Conservation (phyloP, 768 basidiomycete species). For the Cystobasidiopsis lactophilus region DNA sequence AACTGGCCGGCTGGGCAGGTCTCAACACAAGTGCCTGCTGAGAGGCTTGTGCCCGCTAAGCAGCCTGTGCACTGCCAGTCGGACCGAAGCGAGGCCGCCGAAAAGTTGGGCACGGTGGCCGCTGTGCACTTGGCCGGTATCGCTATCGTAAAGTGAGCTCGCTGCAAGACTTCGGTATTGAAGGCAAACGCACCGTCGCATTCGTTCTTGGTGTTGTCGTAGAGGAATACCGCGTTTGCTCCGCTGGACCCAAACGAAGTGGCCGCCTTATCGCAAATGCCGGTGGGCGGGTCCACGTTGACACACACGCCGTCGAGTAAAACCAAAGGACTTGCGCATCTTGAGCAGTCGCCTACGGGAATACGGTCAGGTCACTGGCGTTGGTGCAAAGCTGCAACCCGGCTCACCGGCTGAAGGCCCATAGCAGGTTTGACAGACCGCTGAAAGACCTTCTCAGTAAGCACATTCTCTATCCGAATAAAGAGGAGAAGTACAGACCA, state of each 20-base stretch:
- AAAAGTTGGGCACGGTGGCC: slow-evolving; percentile 55
- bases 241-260: slow-evolving; percentile 24
- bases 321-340: slow-evolving; percentile 42
- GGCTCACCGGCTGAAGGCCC: slow-evolving; percentile 45
- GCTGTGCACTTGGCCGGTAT: slow-evolving; percentile 63
- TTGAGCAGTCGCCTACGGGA: slow-evolving; percentile 46
- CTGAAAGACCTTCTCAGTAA: no score
- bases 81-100: slow-evolving; percentile 39
- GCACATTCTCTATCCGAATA: no score
- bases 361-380: no score
- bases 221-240: slow-evolving; percentile 37
- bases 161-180: slow-evolving; percentile 1
- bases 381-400: no score
- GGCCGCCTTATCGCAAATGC: slow-evolving; percentile 35
- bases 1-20: slow-evolving; percentile 50
- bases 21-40: slow-evolving; percentile 44
- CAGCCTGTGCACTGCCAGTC: slow-evolving; percentile 56
- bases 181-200: slow-evolving; percentile 48
- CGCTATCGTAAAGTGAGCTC: slow-evolving; percentile 27
- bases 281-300: slow-evolving; percentile 35
- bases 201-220: slow-evolving; percentile 57
- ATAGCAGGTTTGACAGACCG: slow-evolving; percentile 34
- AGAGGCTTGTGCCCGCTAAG: slow-evolving; percentile 47
- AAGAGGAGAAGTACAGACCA: slow-evolving; percentile 15
- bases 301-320: slow-evolving; percentile 51